A percentile compares a stretch with the other conserved stretches of the same genome.
Conservation (phyloP, 257 asterid species). For the Striga asiatica region DNA sequence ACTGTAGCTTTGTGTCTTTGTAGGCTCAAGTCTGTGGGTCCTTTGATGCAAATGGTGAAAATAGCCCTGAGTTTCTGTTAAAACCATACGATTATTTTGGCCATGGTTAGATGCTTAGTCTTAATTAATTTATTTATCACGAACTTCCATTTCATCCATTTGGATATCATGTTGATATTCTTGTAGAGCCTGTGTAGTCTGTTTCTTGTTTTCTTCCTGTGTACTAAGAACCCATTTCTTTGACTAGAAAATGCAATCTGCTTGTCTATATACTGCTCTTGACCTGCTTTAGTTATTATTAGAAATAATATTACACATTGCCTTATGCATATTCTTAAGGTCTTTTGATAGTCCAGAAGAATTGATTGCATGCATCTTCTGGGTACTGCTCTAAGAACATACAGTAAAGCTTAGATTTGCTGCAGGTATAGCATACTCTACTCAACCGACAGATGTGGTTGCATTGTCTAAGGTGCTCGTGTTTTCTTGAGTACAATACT, state of each 20-base stretch:
- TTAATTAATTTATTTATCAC: slow-evolving; percentile 3
- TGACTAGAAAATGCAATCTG: slow-evolving; percentile 10
- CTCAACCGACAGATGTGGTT: slow-evolving; percentile 61
- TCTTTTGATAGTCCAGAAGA: slow-evolving; percentile 6
- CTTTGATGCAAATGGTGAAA: slow-evolving; percentile 42
- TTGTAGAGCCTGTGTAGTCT: neutral
- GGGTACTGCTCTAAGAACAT: slow-evolving; percentile 9
- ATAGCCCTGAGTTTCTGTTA: slow-evolving; percentile 55
- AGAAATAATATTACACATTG: neutral
- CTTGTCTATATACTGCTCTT: neutral
- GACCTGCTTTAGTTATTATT: slow-evolving; percentile 1
- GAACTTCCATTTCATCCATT: neutral
- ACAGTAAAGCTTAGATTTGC: slow-evolving; percentile 20
- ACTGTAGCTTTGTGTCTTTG: slow-evolving; percentile 13
- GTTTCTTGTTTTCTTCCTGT: slow-evolving; percentile 8
- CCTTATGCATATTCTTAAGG: neutral
- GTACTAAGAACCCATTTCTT: slow-evolving; percentile 2
- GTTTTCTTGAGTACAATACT: neutral
- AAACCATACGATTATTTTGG: slow-evolving; percentile 71
- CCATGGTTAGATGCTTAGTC: slow-evolving; percentile 52
- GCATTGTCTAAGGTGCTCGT: slow-evolving; percentile 67
- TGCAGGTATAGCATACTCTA: slow-evolving; percentile 54
- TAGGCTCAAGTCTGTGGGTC: slow-evolving; percentile 94
- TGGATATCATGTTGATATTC: slow-evolving; percentile 3
- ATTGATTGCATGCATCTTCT: slow-evolving; percentile 4